Conservation (phyloP, 805 yeast genomes). For the Metschnikowia dekortorum region DNA sequence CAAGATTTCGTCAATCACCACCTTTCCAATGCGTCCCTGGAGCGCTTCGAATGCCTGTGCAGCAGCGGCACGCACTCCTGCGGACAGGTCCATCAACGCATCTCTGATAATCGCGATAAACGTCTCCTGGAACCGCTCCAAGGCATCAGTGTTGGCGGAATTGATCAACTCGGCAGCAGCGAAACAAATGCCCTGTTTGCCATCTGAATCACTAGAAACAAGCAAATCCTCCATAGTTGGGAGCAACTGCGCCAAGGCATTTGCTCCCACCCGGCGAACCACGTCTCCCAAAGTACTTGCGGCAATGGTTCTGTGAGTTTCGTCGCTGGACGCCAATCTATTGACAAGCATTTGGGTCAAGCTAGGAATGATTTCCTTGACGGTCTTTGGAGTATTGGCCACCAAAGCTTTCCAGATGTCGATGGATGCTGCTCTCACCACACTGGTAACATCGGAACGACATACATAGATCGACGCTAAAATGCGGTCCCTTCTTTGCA, state of each 20-base stretch:
- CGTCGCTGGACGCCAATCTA: constrained; percentile 78
- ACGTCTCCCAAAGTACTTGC: constrained; percentile 92
- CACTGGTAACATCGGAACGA: constrained; percentile 84
- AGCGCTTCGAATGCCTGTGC: constrained; percentile 86
- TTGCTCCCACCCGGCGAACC: constrained; percentile 89
- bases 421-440: constrained; percentile 83
- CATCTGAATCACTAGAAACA: constrained; percentile 63
- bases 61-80: constrained; percentile 82
- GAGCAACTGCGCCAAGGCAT: constrained; percentile 74
- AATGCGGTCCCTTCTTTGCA: constrained; percentile 81
- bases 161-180: constrained; percentile 83
- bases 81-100: constrained; percentile 71
- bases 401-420: constrained; percentile 97
- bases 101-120: constrained; percentile 73
- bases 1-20: constrained; percentile 81
- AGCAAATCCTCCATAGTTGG: constrained; percentile 77
- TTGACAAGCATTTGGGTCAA: constrained; percentile 76
- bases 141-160: constrained; percentile 59
- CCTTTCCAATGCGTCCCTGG: constrained; percentile 76
- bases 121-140: constrained; percentile 59
- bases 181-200: constrained; percentile 94
- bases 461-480: constrained; percentile 86
- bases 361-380: constrained; percentile 85
- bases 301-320: constrained; percentile 76
- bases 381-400: constrained; percentile 90